Conservation (phyloP, 441 rosid species). For the Populus hybrid region DNA sequence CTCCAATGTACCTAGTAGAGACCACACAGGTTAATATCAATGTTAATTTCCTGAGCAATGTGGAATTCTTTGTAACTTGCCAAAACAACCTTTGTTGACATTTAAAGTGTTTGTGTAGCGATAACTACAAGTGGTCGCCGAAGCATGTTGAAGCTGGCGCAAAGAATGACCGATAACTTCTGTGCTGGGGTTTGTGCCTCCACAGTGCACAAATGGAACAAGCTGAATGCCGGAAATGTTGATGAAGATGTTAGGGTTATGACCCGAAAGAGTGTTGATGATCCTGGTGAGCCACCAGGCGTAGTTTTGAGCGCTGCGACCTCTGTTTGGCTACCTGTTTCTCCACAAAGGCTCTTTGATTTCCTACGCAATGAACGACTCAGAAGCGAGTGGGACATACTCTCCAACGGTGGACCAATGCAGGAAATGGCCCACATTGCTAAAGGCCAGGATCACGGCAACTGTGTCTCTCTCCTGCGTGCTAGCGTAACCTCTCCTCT, state of each 20-base stretch:
- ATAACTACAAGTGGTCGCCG: conserved; percentile 66
- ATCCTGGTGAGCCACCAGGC: conserved; percentile 92
- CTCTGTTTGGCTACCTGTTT: conserved; percentile 85
- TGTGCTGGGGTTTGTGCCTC: conserved; percentile 88
- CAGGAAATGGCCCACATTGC: conserved; percentile 90
- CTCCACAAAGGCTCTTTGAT: conserved; percentile 70
- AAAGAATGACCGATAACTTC: conserved; percentile 85
- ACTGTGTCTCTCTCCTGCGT: conserved; percentile 86
- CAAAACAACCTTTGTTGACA: not conserved
- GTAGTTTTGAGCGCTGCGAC: conserved; percentile 84
- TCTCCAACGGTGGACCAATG: conserved; percentile 90
- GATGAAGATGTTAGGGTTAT: conserved; percentile 80
- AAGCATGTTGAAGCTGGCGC: conserved; percentile 91
- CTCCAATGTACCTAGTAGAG: conserved; percentile 42
- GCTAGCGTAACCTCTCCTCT: conserved; percentile 35
- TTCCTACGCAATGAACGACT: conserved; percentile 81
- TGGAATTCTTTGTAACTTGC: not conserved
- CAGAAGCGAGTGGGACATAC: conserved; percentile 90
- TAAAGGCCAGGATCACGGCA: conserved; percentile 88
- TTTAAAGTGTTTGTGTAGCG: conserved; percentile 29
- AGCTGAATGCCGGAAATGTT: conserved; percentile 67
- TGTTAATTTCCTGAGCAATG: not conserved
- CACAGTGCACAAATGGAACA: conserved; percentile 71
- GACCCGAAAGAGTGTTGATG: conserved; percentile 77
- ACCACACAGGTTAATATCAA: conserved; percentile 38